These are phyloP conservation scores for Chytriomyces hyalinus DNA, from an alignment of 192 early-diverging fungal genomes.

Conservation along the genomic window DNA sequence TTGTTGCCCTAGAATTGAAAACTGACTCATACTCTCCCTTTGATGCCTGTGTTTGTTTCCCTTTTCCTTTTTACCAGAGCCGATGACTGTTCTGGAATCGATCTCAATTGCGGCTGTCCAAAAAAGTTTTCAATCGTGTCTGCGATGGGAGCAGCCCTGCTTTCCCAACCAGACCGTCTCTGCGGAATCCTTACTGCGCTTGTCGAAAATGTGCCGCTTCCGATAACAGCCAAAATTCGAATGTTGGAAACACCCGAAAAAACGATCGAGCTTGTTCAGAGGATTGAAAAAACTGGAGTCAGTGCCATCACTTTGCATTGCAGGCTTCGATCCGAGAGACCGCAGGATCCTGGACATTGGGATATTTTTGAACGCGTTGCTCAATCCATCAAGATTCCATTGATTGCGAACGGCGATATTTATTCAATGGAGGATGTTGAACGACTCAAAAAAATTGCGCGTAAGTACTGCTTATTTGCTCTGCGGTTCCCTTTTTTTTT, in stretches of 20 bases:
- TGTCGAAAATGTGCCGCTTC: conserved; percentile 73
- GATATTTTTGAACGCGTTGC: conserved; percentile 76
- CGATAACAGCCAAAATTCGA: conserved; percentile 89
- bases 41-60: conserved; percentile 31
- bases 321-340: conserved; percentile 70
- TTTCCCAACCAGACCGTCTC: conserved; percentile 82
- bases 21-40: conserved; percentile 91
- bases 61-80: conserved; percentile 49
- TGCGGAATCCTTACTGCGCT: conserved; percentile 57
- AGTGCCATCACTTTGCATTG: conserved; percentile 90
- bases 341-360: conserved; percentile 84
- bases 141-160: conserved; percentile 92
- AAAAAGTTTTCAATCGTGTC: conserved; percentile 92
- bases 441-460: conserved; percentile 54
- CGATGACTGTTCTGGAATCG: conserved; percentile 86
- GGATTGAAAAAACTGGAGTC: conserved; percentile 85
- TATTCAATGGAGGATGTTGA: conserved; percentile 67
- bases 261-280: conserved; percentile 79
- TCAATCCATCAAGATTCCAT: conserved; percentile 63
- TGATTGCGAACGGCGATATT: conserved; percentile 95
- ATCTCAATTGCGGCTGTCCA: conserved; percentile 98
- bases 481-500: background rate
- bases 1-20: conserved; percentile 74
- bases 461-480: background rate
- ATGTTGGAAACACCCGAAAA: conserved; percentile 63